These are phyloP conservation scores for Curvularia eragrostidis DNA, from an alignment of 2,329 filamentous ascomycete species.

Conservation along the genomic window DNA sequence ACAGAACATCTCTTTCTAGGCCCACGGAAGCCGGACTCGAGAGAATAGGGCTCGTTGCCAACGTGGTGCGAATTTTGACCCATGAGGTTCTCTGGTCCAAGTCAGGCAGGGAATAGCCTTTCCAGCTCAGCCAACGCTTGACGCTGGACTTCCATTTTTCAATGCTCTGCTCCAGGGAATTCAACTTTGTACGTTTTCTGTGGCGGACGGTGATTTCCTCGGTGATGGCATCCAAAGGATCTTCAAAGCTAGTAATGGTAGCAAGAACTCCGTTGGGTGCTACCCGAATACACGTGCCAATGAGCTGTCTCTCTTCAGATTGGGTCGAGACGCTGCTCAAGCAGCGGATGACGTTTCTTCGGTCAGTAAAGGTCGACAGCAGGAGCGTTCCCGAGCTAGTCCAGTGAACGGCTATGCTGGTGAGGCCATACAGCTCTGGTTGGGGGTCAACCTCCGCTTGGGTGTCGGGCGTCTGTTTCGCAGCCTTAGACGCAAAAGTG, in stretches of 20 bases:
- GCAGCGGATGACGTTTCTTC: conserved; percentile 32
- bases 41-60: conserved; percentile 11
- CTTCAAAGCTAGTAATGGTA: conserved; percentile 40
- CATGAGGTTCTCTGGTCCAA: conserved; percentile 38
- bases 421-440: conserved; percentile 32
- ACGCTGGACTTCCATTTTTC: conserved; percentile 46
- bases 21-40: conserved; percentile 23
- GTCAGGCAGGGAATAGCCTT: conserved; percentile 40
- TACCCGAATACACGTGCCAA: conserved; percentile 43
- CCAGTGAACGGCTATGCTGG: conserved; percentile 43
- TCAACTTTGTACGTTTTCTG: conserved; percentile 36
- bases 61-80: conserved; percentile 41
- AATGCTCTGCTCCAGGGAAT: conserved; percentile 38
- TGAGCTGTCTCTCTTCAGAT: conserved; percentile 26
- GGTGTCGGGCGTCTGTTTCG: conserved; percentile 14
- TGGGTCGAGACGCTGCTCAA: conserved; percentile 22
- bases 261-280: conserved; percentile 46
- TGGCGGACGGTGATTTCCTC: conserved; percentile 32
- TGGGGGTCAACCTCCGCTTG: conserved; percentile 10
- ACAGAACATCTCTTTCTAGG: conserved; percentile 41
- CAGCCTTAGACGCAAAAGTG: conserved; percentile 43
- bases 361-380: conserved; percentile 39
- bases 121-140: conserved; percentile 45
- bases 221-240: conserved; percentile 28
- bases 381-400: conserved; percentile 45